phyloP scores from a whole-genome alignment of 1,284 basidiomycete species.

The Ceratobasidium sp. region DNA sequence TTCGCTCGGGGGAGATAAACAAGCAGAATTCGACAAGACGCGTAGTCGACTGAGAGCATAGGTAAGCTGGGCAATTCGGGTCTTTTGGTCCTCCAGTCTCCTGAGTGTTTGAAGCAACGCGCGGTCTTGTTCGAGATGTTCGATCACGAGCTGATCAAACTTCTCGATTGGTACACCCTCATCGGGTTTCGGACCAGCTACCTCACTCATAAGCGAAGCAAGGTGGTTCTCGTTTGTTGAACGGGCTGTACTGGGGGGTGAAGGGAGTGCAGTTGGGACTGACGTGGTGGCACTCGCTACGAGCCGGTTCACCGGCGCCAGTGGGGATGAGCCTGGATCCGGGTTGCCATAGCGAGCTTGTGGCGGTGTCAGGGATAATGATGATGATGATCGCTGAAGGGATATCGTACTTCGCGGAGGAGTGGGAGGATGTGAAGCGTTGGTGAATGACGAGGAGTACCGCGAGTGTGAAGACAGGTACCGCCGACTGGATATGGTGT shows the following conservation, averaged over 20 bases:
- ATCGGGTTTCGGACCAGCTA: slow-evolving; percentile 7
- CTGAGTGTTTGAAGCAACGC: slow-evolving; percentile 15
- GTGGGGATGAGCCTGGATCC: background rate
- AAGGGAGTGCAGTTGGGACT: slow-evolving; percentile 23
- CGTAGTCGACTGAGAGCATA: slow-evolving; percentile 39
- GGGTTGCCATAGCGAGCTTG: slow-evolving; percentile 36
- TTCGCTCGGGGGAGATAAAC: slow-evolving; percentile 10
- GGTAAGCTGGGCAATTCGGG: slow-evolving; percentile 33
- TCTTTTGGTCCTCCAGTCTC: slow-evolving; percentile 30
- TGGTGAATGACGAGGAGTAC: slow-evolving; percentile 15
- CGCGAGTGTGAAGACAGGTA: slow-evolving; percentile 35
- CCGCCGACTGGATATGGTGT: slow-evolving; percentile 39
- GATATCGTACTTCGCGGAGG: slow-evolving; percentile 34
- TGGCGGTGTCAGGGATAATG: slow-evolving; percentile 45
- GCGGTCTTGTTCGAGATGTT: slow-evolving; percentile 37
- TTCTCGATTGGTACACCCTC: slow-evolving; percentile 37
- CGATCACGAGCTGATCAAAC: slow-evolving; percentile 35
- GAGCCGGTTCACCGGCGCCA: background rate
- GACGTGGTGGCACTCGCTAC: slow-evolving; percentile 8
- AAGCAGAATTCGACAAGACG: slow-evolving; percentile 34
- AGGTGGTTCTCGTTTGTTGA: slow-evolving; percentile 6
- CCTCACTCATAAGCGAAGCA: background rate
- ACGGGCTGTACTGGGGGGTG: slow-evolving; percentile 38
- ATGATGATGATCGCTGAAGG: slow-evolving; percentile 29
- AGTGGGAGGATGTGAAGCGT: slow-evolving; percentile 24